phyloP scores from a whole-genome alignment of 208 protist genomes.

The Trypanosoma theileri region DNA sequence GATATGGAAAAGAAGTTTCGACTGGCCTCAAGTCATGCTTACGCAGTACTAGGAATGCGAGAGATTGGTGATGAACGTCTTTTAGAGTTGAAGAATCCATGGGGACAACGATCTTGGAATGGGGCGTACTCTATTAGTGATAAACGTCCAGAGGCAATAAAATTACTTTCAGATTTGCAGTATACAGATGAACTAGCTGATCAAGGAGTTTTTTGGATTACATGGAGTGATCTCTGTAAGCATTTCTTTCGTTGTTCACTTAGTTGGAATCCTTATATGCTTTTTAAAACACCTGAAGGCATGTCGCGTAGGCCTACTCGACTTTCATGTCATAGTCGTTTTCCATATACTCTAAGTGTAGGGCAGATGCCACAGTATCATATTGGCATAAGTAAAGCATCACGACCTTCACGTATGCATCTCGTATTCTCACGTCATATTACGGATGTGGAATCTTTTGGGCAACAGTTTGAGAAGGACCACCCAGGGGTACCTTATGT shows the following conservation, averaged over 20 bases:
- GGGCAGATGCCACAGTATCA: slow-evolving; percentile 77
- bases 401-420: slow-evolving; percentile 71
- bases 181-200: slow-evolving; percentile 45
- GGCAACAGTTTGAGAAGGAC: slow-evolving; percentile 59
- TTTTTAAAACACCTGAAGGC: slow-evolving; percentile 61
- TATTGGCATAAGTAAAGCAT: slow-evolving; percentile 63
- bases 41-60: slow-evolving; percentile 69
- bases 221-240: slow-evolving; percentile 61
- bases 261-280: slow-evolving; percentile 90
- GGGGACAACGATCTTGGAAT: slow-evolving; percentile 63
- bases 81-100: slow-evolving; percentile 82
- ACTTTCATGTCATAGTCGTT: slow-evolving; percentile 69
- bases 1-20: slow-evolving; percentile 32
- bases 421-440: slow-evolving; percentile 83
- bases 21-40: slow-evolving; percentile 65
- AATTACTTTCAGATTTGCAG: slow-evolving; percentile 48
- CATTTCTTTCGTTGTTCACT: slow-evolving; percentile 71
- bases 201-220: slow-evolving; percentile 84
- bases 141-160: slow-evolving; percentile 33
- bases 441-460: slow-evolving; percentile 59
- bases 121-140: slow-evolving; percentile 58
- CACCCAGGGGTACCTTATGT: slow-evolving; percentile 52
- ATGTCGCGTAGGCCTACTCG: slow-evolving; percentile 55
- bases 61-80: slow-evolving; percentile 53
- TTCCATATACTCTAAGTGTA: slow-evolving; percentile 48